Evolutionary conservation across 1,284 basidiomycete genomes (phyloP), one percentile per base, ranked within the genome.

Genomic region (Cystobasidium sp.): DNA sequence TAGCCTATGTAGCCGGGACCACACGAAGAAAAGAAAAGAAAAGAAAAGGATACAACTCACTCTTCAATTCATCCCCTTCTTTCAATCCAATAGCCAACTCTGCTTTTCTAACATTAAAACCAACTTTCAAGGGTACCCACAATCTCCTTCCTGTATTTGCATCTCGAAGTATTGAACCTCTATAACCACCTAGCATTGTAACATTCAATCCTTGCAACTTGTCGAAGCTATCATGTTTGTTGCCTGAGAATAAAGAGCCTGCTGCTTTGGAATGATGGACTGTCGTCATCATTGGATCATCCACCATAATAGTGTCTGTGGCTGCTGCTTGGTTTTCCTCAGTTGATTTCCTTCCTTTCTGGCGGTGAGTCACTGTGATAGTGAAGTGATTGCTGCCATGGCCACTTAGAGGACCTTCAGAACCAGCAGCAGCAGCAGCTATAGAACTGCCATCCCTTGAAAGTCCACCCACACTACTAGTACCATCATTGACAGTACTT

Each of bases 41-140:
- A 39, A 41, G 18, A 22, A 39, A 41, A 46, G 41, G 6, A 1
- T 9, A 10, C 37, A 20, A 44, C 67, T 44, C 58, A 71, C 58
- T 59, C 8, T 22, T 20, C 41, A n/a, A 47, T 47, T 80, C 80
- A 24, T 77, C 80, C 24, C 76, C 77, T 4, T 75, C 74, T 18
- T 76, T 75, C 31, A 82, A 67, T 1, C 80, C 81, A 0, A 82
- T 68, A 10, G 79, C 79, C 20, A 82, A 75, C 8, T 80, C 80
- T 4, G 79, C 78, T 46, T 79, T 78, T 18, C 81, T 68, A 1
- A 82, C 56, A 0, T 80, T 80, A 0, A 81, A 78, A 6, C 80
- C 80, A 1, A 81, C 78, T 72, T 79, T 80, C 68, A 81, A 74
- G 10, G 80, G 79, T 22, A 81, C 79, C 81, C 81, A 82, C 37